Evolutionary conservation across 176 grass and related monocot species (phyloP), one percentile per base, ranked within the genome.

Genomic region (Zoysia japonica): DNA sequence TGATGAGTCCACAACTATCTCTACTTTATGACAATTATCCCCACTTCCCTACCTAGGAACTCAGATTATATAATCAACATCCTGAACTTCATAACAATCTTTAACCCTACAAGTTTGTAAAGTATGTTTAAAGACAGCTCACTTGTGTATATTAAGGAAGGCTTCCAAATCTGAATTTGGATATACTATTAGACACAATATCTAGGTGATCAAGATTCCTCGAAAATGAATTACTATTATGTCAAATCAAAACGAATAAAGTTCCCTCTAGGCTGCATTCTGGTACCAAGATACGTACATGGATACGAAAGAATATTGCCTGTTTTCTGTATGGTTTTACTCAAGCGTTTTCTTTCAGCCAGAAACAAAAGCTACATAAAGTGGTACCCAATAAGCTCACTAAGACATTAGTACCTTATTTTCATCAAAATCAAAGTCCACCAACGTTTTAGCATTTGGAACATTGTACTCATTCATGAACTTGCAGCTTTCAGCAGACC

Each of bases 401-500:
- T 28, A 28, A 28, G 28, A 28, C 28, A 28, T 28, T 28, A 55
- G 84, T 91, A 98, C 95, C 91, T 98, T 98, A 79, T 94, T 98
- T 65, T 98, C 95, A 83, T 98, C 95, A 90, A 98, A 98, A 81
- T 94, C 88, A 50, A 87, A 98, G 71, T 98, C 90, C 38, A 92
- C 63, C 78, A 98, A 80, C 15, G 74, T 39, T 83, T 80, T 88
- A 37, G 70, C 42, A 61, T 86, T 79, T 40, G 95, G 95, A 75
- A 88, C 80, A 75, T 36, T 68, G 81, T 92, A 98, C 50, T 90
- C 89, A 47, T 92, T 91, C 85, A 94, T 80, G 82, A 85, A 92
- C 60, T 85, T 88, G 81, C 87, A 92, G 76, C 74, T 90, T 84
- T 92, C 89, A 49, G 95, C 95, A 87, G 92, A 98, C 95, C 95